A percentile compares a stretch with the other conserved stretches of the same genome.
phyloP scores from a whole-genome alignment of 2,329 filamentous ascomycete species.

The Hyphodiscus sp. region DNA sequence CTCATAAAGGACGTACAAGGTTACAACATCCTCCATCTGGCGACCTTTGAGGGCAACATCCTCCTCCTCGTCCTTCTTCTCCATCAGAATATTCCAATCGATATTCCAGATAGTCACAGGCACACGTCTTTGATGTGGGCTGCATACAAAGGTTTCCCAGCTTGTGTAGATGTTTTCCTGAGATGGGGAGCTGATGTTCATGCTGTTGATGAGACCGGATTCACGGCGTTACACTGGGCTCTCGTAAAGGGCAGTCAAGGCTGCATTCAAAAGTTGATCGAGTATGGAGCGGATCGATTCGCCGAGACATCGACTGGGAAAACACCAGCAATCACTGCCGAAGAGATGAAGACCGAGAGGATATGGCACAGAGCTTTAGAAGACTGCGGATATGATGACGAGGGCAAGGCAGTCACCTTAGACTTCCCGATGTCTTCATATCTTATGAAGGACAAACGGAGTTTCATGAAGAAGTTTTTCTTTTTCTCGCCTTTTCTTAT shows the following conservation, averaged over 20 bases:
- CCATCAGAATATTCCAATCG: constrained; percentile 92
- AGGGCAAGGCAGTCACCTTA: constrained; percentile 63
- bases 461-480: constrained; percentile 76
- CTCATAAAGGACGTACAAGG: constrained; percentile 89
- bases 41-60: constrained; percentile 94
- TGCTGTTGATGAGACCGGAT: constrained; percentile 82
- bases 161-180: constrained; percentile 85
- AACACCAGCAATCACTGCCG: constrained; percentile 76
- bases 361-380: constrained; percentile 78
- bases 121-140: constrained; percentile 99
- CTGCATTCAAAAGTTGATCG: constrained; percentile 88
- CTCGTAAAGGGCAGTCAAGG: constrained; percentile 85
- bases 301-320: constrained; percentile 86
- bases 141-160: constrained; percentile 92
- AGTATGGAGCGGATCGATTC: constrained; percentile 92
- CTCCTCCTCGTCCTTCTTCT: constrained; percentile 82
- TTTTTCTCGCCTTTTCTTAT: constrained; percentile 84
- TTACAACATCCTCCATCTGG: constrained; percentile 96
- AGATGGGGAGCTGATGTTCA: constrained; percentile 95
- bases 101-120: constrained; percentile 80
- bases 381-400: constrained; percentile 76
- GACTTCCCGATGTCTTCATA: constrained; percentile 68
- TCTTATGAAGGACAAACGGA: constrained; percentile 69
- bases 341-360: constrained; percentile 79
- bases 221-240: constrained; percentile 94